Base-by-base conservation (phyloP, 768 basidiomycete genomes). In the Pleurotus tuber-regium region DNA sequence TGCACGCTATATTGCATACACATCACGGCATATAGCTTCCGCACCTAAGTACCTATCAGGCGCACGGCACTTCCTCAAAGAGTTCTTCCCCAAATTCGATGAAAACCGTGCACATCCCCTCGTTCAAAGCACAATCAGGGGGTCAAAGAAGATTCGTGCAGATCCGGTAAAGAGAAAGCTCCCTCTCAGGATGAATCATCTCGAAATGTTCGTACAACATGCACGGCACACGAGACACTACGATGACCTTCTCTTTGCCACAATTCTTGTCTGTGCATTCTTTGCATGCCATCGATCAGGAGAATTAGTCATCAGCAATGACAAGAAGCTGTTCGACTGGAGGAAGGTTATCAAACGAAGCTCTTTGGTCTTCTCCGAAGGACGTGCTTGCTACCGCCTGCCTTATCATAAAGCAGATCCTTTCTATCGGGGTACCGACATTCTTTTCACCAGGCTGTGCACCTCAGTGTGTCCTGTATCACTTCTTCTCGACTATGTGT, bases 1-100 rank as follows among this genome's bases (percentile, higher is more conserved):
- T 0, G 62, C 63, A 7, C 67, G 70, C 36, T 78, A 59, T 57
- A 58, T 61, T 2, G 60, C 68, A 1, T 77, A 60, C 59, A 72
- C 69, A 64, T 66, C 54, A 1, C 63, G 21, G 42, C 58, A n/a
- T 14, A 59, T 61, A 24, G 33, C 51, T 1, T 61, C 58, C 3
- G 48, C 42, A 5, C 16, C 54, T 1, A 54, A 47, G 51, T 65
- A 65, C 47, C 58, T 65, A 2, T 51, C 63, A 3, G 65, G 63
- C 10, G 55, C 52, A n/a, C 47, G 58, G 0, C 58, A 66, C 36
- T 61, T 62, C 36, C 44, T 67, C 5, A 52, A 50, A 2, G 53
- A 60, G 19, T 14, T 61, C 24, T 67, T 57, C 38, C 61, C 66
- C 39, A 50, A 63, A 6, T 66, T 63, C 30, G 59, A 62, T 23